phyloP scores from a whole-genome alignment of 805 yeast genomes.

The Clavispora asparagi region DNA sequence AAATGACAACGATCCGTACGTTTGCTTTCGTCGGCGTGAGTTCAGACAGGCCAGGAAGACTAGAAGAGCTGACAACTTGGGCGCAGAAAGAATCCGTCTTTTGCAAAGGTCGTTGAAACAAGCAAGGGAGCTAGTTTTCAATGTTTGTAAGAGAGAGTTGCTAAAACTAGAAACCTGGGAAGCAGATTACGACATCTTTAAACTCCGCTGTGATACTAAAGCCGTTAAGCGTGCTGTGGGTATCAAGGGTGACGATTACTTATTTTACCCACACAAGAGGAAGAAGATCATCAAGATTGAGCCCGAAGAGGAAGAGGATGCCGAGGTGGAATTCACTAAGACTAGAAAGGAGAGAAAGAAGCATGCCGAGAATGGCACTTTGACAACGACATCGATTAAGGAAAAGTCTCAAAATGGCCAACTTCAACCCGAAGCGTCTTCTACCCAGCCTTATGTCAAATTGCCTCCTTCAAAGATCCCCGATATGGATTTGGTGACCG shows the following conservation, averaged over 20 bases:
- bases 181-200: constrained; percentile 63
- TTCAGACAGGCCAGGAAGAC: constrained; percentile 94
- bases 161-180: constrained; percentile 57
- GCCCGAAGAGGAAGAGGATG: constrained; percentile 29
- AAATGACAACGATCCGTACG: constrained; percentile 84
- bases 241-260: constrained; percentile 80
- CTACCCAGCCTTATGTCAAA: constrained; percentile 75
- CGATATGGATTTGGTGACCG: constrained; percentile 82
- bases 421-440: constrained; percentile 18
- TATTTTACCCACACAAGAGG: constrained; percentile 71
- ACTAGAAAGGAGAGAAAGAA: constrained; percentile 12
- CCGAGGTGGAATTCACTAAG: constrained; percentile 5
- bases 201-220: constrained; percentile 67
- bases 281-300: constrained; percentile 41
- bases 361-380: constrained; percentile 9
- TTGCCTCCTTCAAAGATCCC: constrained; percentile 90
- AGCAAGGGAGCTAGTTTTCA: constrained; percentile 62
- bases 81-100: constrained; percentile 74
- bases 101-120: constrained; percentile 72
- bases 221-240: constrained; percentile 68
- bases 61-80: constrained; percentile 86
- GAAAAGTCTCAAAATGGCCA: constrained; percentile 11
- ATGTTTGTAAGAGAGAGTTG: constrained; percentile 72
- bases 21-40: constrained; percentile 93
- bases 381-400: constrained; percentile 14